phyloP scores from a whole-genome alignment of 2,329 filamentous ascomycete species.

The Fusarium pseudonygamai region DNA sequence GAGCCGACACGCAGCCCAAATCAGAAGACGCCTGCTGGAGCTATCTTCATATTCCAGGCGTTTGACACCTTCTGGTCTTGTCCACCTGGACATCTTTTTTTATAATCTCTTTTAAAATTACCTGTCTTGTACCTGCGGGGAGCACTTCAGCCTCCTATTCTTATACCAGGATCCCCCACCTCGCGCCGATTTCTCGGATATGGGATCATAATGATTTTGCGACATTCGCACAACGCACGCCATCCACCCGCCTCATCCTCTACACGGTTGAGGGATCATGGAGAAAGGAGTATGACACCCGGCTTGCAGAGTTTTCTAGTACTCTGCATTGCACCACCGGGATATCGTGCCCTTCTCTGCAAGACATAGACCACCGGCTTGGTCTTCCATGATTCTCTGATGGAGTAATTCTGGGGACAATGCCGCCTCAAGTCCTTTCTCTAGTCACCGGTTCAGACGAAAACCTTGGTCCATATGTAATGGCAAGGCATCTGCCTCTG shows the following conservation, averaged over 20 bases:
- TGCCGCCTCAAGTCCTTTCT: conserved; percentile 12
- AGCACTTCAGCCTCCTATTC: conserved; percentile 10
- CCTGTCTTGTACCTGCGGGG: conserved; percentile 21
- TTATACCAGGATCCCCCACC: conserved; percentile 7
- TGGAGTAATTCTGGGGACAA: neutral
- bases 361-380: conserved; percentile 6
- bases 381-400: neutral
- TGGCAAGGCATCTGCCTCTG: conserved; percentile 5
- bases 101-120: neutral
- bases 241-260: neutral
- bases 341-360: neutral
- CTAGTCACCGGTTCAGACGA: conserved; percentile 8
- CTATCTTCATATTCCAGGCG: conserved; percentile 50
- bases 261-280: neutral
- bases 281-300: neutral
- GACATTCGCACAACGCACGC: conserved; percentile 2
- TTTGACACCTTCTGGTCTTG: conserved; percentile 34
- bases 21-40: conserved; percentile 48
- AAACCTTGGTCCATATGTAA: neutral
- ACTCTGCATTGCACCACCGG: neutral
- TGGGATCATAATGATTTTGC: conserved; percentile 20
- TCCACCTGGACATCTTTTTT: neutral
- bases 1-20: conserved; percentile 15
- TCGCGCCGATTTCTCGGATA: conserved; percentile 24
- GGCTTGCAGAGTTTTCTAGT: neutral